These are phyloP conservation scores for Phytopythium chamaehyphon DNA, from an alignment of 352 stramenopile genomes.

Conservation along the genomic window DNA sequence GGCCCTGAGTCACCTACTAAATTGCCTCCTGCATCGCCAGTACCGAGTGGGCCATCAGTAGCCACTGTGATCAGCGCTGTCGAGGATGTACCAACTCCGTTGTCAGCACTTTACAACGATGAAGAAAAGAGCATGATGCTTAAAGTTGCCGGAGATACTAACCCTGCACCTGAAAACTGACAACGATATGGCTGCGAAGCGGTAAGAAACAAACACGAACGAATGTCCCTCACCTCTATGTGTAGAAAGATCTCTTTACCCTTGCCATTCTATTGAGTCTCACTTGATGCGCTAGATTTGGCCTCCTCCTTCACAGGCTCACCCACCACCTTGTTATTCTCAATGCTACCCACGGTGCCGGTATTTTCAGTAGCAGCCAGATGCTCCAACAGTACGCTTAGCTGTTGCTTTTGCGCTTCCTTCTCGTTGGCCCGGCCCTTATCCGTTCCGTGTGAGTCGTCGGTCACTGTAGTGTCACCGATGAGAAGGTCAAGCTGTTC, in stretches of 20 bases:
- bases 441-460: constrained; percentile 11
- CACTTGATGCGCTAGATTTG: too few relatives aligned
- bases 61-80: constrained; percentile 8
- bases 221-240: too few relatives aligned
- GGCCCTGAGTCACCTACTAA: too few relatives aligned
- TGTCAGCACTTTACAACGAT: constrained; percentile 69
- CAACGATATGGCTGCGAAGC: too few relatives aligned
- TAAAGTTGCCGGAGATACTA: constrained; percentile 13
- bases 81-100: constrained; percentile 44
- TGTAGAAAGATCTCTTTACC: too few relatives aligned
- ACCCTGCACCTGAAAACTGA: too few relatives aligned
- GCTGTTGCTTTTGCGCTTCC: constrained; percentile 27
- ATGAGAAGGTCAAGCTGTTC: constrained; percentile 60
- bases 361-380: constrained; percentile 16
- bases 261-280: too few relatives aligned
- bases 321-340: neutral
- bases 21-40: neutral
- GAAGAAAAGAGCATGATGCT: constrained; percentile 68
- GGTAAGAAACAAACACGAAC: too few relatives aligned
- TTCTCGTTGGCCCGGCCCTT: constrained; percentile 21
- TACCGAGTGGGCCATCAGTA: neutral
- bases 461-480: constrained; percentile 11
- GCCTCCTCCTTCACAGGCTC: too few relatives aligned
- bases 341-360: neutral
- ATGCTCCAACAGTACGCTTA: constrained; percentile 30